These are phyloP conservation scores for Sclerotinia minor DNA, from an alignment of 2,329 filamentous ascomycete species.

Conservation along the genomic window DNA sequence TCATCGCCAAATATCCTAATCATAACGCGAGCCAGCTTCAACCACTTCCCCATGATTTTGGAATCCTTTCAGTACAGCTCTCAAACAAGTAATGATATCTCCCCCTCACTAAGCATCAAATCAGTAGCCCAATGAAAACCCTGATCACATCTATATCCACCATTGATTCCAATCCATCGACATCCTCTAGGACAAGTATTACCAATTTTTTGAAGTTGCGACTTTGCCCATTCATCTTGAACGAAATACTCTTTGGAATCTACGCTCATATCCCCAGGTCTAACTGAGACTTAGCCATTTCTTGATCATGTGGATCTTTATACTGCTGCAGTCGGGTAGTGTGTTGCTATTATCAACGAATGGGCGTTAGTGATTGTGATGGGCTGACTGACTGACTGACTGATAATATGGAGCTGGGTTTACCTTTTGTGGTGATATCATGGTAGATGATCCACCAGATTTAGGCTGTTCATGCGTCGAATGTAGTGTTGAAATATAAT, in stretches of 20 bases:
- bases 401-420: neutral
- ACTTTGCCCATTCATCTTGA: slow-evolving; percentile 10
- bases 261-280: neutral
- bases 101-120: neutral
- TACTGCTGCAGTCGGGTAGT: neutral
- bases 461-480: neutral
- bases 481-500: neutral
- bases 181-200: neutral
- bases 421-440: neutral
- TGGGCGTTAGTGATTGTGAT: neutral
- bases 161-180: neutral
- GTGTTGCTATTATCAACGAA: neutral
- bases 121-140: slow-evolving; percentile 2
- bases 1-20: neutral
- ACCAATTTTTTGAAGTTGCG: slow-evolving; percentile 1
- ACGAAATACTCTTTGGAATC: neutral
- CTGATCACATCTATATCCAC: slow-evolving; percentile 10
- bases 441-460: neutral
- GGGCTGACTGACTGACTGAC: too few species aligned
- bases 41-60: neutral
- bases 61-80: slow-evolving; percentile 1
- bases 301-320: neutral
- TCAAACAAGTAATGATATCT: neutral
- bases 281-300: neutral
- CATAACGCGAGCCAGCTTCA: neutral